A percentile compares a stretch with the other conserved stretches of the same genome.
These are phyloP conservation scores for Boechera divaricarpa DNA, from an alignment of 345 rosid genomes.

Conservation along the genomic window DNA sequence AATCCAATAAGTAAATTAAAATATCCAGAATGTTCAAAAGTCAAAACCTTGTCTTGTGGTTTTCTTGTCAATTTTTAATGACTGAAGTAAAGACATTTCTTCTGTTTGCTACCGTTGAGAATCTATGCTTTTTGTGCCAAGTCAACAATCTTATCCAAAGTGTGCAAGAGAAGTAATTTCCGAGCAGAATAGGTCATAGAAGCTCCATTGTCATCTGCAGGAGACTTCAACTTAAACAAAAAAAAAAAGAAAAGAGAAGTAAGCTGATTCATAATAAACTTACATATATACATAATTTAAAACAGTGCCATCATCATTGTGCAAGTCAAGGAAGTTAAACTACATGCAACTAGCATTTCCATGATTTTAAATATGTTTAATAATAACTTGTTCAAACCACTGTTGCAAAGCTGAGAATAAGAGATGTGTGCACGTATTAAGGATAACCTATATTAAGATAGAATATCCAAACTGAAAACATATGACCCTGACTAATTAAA, in stretches of 20 bases:
- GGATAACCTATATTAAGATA: too few relatives aligned
- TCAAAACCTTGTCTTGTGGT: not conserved
- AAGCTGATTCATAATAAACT: not conserved
- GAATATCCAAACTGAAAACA: too few relatives aligned
- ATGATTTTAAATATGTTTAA: too few relatives aligned
- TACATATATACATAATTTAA: constrained; percentile 1
- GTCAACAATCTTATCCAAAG: not conserved
- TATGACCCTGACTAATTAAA: too few relatives aligned
- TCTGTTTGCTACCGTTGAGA: too few relatives aligned
- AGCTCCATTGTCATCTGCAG: constrained; percentile 1
- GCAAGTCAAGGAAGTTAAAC: too few relatives aligned
- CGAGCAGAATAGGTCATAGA: not conserved
- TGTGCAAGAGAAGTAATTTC: not conserved
- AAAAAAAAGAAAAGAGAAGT: constrained; percentile 18
- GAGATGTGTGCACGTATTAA: too few relatives aligned
- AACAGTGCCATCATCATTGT: not conserved
- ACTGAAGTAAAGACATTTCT: not conserved
- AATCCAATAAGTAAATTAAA: too few relatives aligned
- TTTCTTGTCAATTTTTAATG: not conserved
- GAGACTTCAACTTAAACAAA: constrained; percentile 23
- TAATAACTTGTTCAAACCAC: too few relatives aligned
- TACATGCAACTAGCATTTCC: too few relatives aligned
- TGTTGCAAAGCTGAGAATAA: too few relatives aligned
- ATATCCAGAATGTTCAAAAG: too few relatives aligned
- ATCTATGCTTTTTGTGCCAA: constrained; percentile 14